Conservation (phyloP, 257 asterid species). For the Solanum corneliomulleri region DNA sequence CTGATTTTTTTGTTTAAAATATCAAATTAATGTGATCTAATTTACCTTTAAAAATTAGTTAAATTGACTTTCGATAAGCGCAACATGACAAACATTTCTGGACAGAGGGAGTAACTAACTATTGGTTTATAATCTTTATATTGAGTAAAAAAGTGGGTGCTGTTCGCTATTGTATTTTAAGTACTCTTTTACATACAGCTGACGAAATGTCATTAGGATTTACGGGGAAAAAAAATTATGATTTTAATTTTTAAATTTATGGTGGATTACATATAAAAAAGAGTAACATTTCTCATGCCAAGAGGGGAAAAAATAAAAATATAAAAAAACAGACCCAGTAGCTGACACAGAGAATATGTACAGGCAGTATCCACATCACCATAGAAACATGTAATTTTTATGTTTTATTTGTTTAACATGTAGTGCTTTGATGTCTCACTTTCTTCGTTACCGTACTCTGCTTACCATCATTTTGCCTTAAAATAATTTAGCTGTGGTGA, state of each 20-base stretch:
- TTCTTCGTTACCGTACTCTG: neutral
- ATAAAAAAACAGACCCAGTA: neutral
- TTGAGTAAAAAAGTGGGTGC: neutral
- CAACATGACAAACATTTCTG: too few species aligned
- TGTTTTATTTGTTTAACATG: neutral
- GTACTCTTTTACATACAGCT: neutral
- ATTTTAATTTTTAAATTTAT: neutral
- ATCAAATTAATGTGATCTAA: too few species aligned
- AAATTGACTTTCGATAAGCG: too few species aligned
- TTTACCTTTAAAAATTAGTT: too few species aligned
- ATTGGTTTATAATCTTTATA: neutral
- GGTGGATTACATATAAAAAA: neutral
- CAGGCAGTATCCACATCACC: neutral
- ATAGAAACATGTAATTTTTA: neutral
- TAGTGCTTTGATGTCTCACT: neutral
- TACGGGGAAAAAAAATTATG: neutral
- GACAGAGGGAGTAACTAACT: neutral
- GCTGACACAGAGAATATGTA: neutral
- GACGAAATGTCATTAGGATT: neutral
- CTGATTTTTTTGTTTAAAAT: too few species aligned
- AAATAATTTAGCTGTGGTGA: neutral
- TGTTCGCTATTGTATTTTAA: neutral
- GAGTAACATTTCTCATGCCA: neutral
- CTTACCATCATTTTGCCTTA: neutral
- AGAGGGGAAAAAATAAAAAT: neutral